Percentiles rank a stretch among this genome's conserved stretches.
Conservation (phyloP, 163 green algal genomes). For the Dunaliella salina region DNA sequence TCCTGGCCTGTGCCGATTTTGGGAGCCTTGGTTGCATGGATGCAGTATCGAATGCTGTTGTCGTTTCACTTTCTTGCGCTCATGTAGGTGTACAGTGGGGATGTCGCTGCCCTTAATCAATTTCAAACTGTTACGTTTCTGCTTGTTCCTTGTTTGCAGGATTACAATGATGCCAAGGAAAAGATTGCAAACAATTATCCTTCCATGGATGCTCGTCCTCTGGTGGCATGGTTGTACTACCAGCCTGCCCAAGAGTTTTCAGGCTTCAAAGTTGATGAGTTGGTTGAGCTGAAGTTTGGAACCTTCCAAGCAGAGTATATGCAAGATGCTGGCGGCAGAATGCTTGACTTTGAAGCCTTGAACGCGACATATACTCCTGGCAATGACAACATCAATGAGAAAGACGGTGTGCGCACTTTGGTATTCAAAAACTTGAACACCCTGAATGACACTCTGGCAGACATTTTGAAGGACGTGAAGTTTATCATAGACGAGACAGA, state of each 20-base stretch:
- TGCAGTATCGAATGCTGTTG: too few relatives aligned
- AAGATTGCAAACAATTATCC: background rate
- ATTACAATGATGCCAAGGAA: background rate
- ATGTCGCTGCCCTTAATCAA: background rate
- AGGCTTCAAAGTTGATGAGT: background rate
- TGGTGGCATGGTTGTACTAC: constrained; percentile 27
- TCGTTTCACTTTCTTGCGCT: too few relatives aligned
- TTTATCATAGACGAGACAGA: constrained; percentile 71
- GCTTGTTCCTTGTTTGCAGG: background rate
- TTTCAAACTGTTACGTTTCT: background rate
- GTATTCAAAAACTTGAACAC: constrained; percentile 11
- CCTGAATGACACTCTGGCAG: constrained; percentile 3
- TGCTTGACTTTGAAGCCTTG: constrained; percentile 26
- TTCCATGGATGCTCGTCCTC: background rate
- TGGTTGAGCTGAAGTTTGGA: constrained; percentile 1
- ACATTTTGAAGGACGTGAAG: constrained; percentile 49
- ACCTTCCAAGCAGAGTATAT: background rate
- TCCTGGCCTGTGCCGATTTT: too few relatives aligned
- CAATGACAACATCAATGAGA: background rate
- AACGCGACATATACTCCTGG: background rate
- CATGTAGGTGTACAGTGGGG: too few relatives aligned
- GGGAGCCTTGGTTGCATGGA: too few relatives aligned
- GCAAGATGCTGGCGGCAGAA: constrained; percentile 47
- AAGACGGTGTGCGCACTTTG: background rate
- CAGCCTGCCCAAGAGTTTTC: constrained; percentile 4